Evolutionary conservation across 495 filamentous ascomycete species (phyloP).

Genomic region (Aspergillus campestris): DNA sequence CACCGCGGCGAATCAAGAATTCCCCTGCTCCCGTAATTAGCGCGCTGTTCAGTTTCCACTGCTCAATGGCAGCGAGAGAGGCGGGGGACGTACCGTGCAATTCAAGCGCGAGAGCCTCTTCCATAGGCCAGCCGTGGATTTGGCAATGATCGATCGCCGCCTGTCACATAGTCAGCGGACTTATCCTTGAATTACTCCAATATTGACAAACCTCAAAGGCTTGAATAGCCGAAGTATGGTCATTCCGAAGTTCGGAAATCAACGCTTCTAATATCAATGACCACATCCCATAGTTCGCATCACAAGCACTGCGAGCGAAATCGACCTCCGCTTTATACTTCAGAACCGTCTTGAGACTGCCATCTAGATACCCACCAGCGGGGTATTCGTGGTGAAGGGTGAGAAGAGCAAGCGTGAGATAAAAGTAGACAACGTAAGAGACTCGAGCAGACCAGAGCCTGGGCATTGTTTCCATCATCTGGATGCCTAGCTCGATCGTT

Average conservation of each 20-base stretch:
- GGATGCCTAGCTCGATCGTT: constrained; percentile 57
- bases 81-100: constrained; percentile 35
- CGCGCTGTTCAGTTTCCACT: too few species aligned
- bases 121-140: constrained; percentile 65
- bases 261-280: constrained; percentile 66
- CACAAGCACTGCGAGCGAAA: constrained; percentile 56
- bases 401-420: constrained; percentile 58
- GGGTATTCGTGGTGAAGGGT: constrained; percentile 52
- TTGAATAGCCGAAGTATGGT: constrained; percentile 53
- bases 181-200: background rate
- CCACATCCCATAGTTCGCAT: constrained; percentile 77
- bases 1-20: constrained; percentile 61
- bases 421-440: constrained; percentile 55
- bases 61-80: background rate
- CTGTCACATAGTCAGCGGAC: constrained; percentile 6
- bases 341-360: constrained; percentile 46
- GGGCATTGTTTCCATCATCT: constrained; percentile 48
- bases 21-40: constrained; percentile 43
- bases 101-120: constrained; percentile 75
- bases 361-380: constrained; percentile 39
- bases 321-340: constrained; percentile 57
- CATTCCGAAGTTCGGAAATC: constrained; percentile 53
- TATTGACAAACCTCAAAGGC: constrained; percentile 49
- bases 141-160: constrained; percentile 71
- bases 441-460: constrained; percentile 67